Conservation (phyloP, 1,284 basidiomycete species). For the Coniferiporia weirii region DNA sequence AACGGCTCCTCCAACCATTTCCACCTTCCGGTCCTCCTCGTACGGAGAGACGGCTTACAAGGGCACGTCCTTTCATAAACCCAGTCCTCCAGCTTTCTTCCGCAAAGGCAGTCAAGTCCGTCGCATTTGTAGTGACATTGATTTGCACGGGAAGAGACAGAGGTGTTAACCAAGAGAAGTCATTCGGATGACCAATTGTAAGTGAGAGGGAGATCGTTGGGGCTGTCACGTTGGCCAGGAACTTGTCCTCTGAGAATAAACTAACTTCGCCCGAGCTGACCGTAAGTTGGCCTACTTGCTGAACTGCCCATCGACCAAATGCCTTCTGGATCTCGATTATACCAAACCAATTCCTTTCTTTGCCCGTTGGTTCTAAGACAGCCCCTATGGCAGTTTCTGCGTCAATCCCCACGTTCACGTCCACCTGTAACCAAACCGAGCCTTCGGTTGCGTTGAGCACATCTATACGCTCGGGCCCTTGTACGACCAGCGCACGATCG, state of each 20-base stretch:
- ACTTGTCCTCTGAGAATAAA: slow-evolving; percentile 26
- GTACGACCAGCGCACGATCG: slow-evolving; percentile 47
- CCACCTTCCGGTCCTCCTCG: slow-evolving; percentile 45
- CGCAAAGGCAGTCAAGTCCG: slow-evolving; percentile 45
- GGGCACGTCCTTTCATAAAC: slow-evolving; percentile 37
- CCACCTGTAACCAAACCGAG: slow-evolving; percentile 53
- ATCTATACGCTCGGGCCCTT: slow-evolving; percentile 55
- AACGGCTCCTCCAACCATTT: slow-evolving; percentile 44
- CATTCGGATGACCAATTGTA: slow-evolving; percentile 46
- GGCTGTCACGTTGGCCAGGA: slow-evolving; percentile 43
- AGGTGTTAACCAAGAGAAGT: slow-evolving; percentile 50
- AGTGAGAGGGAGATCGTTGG: slow-evolving; percentile 51
- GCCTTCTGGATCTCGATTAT: slow-evolving; percentile 47
- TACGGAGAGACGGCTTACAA: slow-evolving; percentile 39
- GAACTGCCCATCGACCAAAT: slow-evolving; percentile 61
- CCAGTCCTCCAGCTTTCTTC: slow-evolving; percentile 57
- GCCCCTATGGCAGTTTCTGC: slow-evolving; percentile 53
- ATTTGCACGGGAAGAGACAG: slow-evolving; percentile 50
- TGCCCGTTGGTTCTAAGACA: slow-evolving; percentile 30
- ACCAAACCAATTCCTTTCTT: slow-evolving; percentile 34
- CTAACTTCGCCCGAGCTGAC: slow-evolving; percentile 45
- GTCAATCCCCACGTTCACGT: slow-evolving; percentile 57
- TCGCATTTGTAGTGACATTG: slow-evolving; percentile 47
- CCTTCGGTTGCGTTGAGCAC: slow-evolving; percentile 58
- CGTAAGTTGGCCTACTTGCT: slow-evolving; percentile 48